Base-by-base conservation (phyloP, 2,329 filamentous ascomycete genomes). In the Akanthomyces dipterigenus region DNA sequence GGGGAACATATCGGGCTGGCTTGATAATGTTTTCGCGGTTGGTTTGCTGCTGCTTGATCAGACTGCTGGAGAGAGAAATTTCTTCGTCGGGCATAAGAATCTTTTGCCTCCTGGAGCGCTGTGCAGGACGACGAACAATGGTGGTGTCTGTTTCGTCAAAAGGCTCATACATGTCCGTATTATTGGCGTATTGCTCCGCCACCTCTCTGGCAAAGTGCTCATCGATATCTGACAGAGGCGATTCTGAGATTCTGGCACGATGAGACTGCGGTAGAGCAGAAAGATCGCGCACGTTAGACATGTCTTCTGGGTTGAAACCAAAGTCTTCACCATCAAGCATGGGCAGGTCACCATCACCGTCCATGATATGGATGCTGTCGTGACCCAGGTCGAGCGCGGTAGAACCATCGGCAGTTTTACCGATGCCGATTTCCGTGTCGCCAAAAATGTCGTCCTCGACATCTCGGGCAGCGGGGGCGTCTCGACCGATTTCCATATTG, bases 1-100 rank as follows among this genome's bases (percentile, higher is more conserved):
- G 87, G 1, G 93, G 91, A 49, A 99, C 80, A 75, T 96, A 96
- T 0, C 87, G 86, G 7, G 90, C 86, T 1, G 88, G 84, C 74
- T 89, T 93, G 62, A 96, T 80, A 64, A 98, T 98, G 69, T 89
- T 91, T 50, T 91, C 88, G 65, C 90, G 89, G 71, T 96, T 91
- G 62, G 87, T 82, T 72, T 96, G 92, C 72, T 96, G 91, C 65
- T 89, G 87, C 72, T 91, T 91, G 75, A 99, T 92, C 66, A 93
- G 86, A 36, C 80, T 81, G 67, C 82, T 89, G 12, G 88, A 87
- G 38, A 96, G 82, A 69, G 91, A 87, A 22, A 91, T 96, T 65
- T 91, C 83, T 18, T 85, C 79, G 68, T 99, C 96, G n/a, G 90
- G 86, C 63, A 85, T 84, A 59, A 98, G 84, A 26, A 96, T 80